These are phyloP conservation scores for Raddia distichophylla DNA, from an alignment of 176 grass and related monocot genomes.

Conservation along the genomic window DNA sequence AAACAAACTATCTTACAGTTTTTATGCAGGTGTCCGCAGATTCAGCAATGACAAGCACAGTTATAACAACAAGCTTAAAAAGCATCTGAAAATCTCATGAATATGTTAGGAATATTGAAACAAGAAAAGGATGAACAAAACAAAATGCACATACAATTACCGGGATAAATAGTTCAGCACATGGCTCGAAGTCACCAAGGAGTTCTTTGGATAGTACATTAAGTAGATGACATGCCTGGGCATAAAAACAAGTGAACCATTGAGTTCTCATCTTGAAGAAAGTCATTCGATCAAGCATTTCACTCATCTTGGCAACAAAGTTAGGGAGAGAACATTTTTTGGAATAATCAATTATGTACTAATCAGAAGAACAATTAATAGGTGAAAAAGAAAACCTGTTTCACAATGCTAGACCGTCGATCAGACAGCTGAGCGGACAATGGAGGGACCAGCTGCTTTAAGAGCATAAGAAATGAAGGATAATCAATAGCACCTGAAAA, in stretches of 20 bases:
- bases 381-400: conserved; percentile 63
- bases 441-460: conserved; percentile 87
- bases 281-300: conserved; percentile 22
- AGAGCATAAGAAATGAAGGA: conserved; percentile 76
- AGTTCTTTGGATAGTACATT: conserved; percentile 97
- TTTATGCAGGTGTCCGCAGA: conserved; percentile 96
- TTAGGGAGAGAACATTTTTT: not conserved
- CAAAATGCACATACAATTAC: conserved; percentile 48
- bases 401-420: conserved; percentile 96
- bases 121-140: conserved; percentile 1
- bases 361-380: conserved; percentile 24
- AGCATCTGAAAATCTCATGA: conserved; percentile 62
- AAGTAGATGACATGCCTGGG: conserved; percentile 84
- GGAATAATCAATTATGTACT: not conserved
- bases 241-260: conserved; percentile 21
- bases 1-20: conserved; percentile 69
- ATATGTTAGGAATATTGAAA: conserved; percentile 39
- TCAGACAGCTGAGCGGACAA: conserved; percentile 87
- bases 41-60: conserved; percentile 95
- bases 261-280: not conserved
- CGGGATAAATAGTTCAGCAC: conserved; percentile 80
- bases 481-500: conserved; percentile 80
- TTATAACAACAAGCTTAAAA: conserved; percentile 99
- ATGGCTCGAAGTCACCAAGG: conserved; percentile 91
- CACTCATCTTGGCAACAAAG: conserved; percentile 24